Percentiles rank a stretch among this genome's conserved stretches.
These are phyloP conservation scores for Berkeleyomyces basicola DNA, from an alignment of 2,329 filamentous ascomycete species.

Conservation along the genomic window DNA sequence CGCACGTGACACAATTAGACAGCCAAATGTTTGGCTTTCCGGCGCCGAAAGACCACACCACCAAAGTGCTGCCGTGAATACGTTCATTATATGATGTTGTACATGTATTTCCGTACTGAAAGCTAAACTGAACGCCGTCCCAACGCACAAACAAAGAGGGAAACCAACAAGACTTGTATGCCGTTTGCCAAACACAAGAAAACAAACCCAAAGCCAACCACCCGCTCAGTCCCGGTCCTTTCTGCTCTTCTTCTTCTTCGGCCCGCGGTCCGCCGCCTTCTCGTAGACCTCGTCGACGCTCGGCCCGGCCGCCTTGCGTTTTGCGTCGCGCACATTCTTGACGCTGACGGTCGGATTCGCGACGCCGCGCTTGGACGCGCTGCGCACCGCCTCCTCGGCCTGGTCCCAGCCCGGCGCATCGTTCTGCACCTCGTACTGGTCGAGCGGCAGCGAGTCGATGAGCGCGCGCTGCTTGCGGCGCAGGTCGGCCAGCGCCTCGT, in stretches of 20 bases:
- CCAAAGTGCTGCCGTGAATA: not conserved
- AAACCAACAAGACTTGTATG: not conserved
- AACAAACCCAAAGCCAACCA: not conserved
- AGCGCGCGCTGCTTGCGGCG: slow-evolving; percentile 69
- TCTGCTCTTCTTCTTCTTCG: slow-evolving; percentile 40
- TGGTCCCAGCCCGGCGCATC: slow-evolving; percentile 46
- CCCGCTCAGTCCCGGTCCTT: slow-evolving; percentile 6
- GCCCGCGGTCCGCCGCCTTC: slow-evolving; percentile 28
- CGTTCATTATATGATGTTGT: not conserved
- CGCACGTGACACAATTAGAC: not conserved
- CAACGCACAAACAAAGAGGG: not conserved
- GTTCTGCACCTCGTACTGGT: slow-evolving; percentile 55
- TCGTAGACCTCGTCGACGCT: slow-evolving; percentile 47
- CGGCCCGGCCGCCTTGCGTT: slow-evolving; percentile 49
- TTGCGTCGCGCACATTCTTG: slow-evolving; percentile 37
- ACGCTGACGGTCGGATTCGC: slow-evolving; percentile 68
- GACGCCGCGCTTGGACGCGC: slow-evolving; percentile 37
- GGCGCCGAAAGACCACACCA: too few species aligned
- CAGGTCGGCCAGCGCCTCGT: slow-evolving; percentile 55
- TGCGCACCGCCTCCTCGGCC: slow-evolving; percentile 58
- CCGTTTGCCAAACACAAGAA: not conserved
- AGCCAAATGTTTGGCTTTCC: too few species aligned
- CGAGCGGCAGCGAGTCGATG: slow-evolving; percentile 78
- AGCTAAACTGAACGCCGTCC: not conserved
- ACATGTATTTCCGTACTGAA: not conserved